Evolutionary conservation across 2,329 filamentous ascomycete genomes (phyloP).

Genomic region (Colletotrichum sp.): DNA sequence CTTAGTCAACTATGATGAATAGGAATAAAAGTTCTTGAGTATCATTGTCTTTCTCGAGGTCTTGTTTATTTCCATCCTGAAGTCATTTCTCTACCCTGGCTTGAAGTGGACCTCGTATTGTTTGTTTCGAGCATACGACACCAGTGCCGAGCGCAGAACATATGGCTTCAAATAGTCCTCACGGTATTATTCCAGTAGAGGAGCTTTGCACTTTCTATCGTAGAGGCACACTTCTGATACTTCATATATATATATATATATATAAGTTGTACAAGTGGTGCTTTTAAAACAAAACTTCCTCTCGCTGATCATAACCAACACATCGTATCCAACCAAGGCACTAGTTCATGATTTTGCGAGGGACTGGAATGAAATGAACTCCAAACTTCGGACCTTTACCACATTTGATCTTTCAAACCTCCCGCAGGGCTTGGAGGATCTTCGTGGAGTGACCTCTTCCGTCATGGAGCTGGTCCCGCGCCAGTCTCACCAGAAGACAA

Average conservation of each 20-base stretch:
- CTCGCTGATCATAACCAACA: neutral
- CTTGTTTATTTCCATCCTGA: no score
- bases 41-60: no score
- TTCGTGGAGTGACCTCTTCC: neutral
- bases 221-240: neutral
- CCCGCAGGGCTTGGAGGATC: neutral
- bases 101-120: neutral
- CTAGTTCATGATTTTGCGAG: neutral
- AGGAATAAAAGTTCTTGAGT: no score
- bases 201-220: neutral
- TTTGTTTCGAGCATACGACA: neutral
- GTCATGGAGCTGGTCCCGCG: neutral
- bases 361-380: neutral
- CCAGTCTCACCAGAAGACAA: neutral
- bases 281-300: neutral
- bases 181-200: neutral
- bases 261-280: neutral
- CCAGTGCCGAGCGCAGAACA: neutral
- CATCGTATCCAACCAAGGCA: neutral
- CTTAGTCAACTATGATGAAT: no score
- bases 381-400: neutral
- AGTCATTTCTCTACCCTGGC: neutral
- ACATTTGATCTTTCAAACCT: neutral
- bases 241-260: accelerated
- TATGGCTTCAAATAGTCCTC: neutral